A percentile compares a stretch with the other conserved stretches of the same genome.
Conservation (phyloP, 2,329 filamentous ascomycete species). For the Macrophomina pseudophaseolina region DNA sequence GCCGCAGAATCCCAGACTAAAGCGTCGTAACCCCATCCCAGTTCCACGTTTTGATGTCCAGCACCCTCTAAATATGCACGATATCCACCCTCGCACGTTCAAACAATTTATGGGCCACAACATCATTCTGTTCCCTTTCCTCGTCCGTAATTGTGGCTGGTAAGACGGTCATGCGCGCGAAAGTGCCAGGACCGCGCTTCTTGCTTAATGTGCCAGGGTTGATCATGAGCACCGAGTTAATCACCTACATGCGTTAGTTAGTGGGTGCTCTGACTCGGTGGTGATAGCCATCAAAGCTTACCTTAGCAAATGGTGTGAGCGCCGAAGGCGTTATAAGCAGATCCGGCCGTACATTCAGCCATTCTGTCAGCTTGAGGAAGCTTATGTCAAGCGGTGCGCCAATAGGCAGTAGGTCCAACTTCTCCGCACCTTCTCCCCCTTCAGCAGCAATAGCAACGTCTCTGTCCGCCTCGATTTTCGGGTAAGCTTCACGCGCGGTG, state of each 20-base stretch:
- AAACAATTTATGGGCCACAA: slow-evolving; percentile 75
- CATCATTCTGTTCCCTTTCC: slow-evolving; percentile 59
- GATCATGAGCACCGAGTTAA: slow-evolving; percentile 86
- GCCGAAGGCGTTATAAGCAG: slow-evolving; percentile 82
- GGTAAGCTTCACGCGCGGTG: slow-evolving; percentile 69
- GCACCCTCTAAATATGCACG: slow-evolving; percentile 27
- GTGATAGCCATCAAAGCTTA: slow-evolving; percentile 48
- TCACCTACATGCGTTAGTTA: slow-evolving; percentile 63
- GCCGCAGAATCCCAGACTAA: not conserved
- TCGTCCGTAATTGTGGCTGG: slow-evolving; percentile 65
- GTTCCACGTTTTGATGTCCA: no score
- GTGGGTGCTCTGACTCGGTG: not conserved
- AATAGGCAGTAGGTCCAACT: slow-evolving; percentile 47
- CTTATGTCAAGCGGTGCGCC: slow-evolving; percentile 82
- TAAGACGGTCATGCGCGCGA: slow-evolving; percentile 77
- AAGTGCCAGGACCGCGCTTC: slow-evolving; percentile 82
- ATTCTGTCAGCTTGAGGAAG: slow-evolving; percentile 88
- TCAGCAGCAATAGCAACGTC: slow-evolving; percentile 51
- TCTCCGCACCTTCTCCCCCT: slow-evolving; percentile 49
- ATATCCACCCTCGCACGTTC: slow-evolving; percentile 87
- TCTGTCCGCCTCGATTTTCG: slow-evolving; percentile 52
- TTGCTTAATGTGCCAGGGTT: slow-evolving; percentile 91
- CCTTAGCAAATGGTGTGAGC: slow-evolving; percentile 86
- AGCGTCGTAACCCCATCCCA: not conserved
- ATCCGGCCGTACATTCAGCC: slow-evolving; percentile 84